Conservation (phyloP, 1,284 basidiomycete genomes). For the Macrocystidia cucumis region DNA sequence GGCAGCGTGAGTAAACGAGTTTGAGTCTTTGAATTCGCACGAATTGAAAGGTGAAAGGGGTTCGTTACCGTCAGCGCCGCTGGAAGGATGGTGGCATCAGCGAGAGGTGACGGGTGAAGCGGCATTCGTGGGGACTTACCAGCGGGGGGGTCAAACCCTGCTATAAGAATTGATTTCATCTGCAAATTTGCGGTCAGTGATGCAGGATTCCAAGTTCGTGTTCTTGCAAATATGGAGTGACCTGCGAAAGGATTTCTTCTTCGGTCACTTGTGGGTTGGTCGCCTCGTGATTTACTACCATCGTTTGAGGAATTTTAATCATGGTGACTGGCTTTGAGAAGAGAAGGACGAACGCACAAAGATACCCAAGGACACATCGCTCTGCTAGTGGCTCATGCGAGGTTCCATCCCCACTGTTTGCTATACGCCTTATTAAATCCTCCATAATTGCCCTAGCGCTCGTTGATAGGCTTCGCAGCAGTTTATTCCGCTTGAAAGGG, state of each 20-base stretch:
- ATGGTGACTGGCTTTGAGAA: conserved; percentile 1
- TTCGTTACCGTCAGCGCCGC: not conserved
- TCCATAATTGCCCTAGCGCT: conserved; percentile 18
- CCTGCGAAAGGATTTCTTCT: conserved; percentile 42
- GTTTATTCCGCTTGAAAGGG: conserved; percentile 8
- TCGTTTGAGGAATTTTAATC: not conserved
- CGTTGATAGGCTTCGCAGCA: conserved; percentile 7
- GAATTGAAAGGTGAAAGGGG: too few species aligned
- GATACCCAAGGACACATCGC: conserved; percentile 44
- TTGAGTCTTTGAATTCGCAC: too few species aligned
- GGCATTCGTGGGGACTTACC: conserved; percentile 8
- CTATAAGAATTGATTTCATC: conserved; percentile 12
- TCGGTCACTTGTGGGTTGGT: conserved; percentile 43
- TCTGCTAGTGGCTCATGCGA: conserved; percentile 27
- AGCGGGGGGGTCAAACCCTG: conserved; percentile 13
- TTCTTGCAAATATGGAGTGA: not conserved
- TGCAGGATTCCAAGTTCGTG: not conserved
- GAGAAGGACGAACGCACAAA: conserved; percentile 28
- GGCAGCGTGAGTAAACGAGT: not conserved
- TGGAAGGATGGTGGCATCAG: too few species aligned
- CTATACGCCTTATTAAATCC: conserved; percentile 17
- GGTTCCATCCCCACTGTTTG: conserved; percentile 27
- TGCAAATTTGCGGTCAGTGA: not conserved
- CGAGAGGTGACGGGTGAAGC: not conserved
- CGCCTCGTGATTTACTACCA: conserved; percentile 31